phyloP scores from a whole-genome alignment of 2,329 filamentous ascomycete species.

The Didymella pinodella region DNA sequence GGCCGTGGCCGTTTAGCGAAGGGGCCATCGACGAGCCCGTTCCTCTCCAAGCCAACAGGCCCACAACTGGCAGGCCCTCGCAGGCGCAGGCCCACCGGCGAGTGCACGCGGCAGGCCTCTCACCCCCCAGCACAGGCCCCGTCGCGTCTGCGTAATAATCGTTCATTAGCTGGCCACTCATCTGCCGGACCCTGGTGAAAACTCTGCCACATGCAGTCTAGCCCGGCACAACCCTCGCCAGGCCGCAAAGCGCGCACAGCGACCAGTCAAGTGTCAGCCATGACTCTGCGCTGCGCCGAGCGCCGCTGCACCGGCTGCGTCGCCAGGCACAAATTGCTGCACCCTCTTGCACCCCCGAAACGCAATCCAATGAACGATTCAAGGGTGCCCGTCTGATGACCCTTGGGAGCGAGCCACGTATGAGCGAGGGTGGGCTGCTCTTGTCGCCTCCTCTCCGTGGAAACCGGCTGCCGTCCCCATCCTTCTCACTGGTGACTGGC shows the following conservation, averaged over 20 bases:
- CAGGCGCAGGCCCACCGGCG: background rate
- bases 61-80: conserved; percentile 3
- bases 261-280: conserved; percentile 19
- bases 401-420: conserved; percentile 42
- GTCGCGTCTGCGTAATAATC: conserved; percentile 28
- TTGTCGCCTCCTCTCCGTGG: conserved; percentile 25
- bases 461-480: conserved; percentile 27
- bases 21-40: conserved; percentile 19
- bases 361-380: conserved; percentile 35
- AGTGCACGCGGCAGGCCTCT: conserved; percentile 2
- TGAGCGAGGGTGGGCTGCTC: conserved; percentile 20
- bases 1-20: conserved; percentile 30
- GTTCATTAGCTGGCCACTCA: conserved; percentile 35
- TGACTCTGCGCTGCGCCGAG: conserved; percentile 29
- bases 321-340: conserved; percentile 40
- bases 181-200: conserved; percentile 25
- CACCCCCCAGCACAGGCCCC: conserved; percentile 8
- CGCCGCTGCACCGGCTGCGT: conserved; percentile 28
- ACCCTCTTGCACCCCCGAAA: conserved; percentile 25
- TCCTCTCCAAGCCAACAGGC: conserved; percentile 10
- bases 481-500: conserved; percentile 20
- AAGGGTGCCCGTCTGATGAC: conserved; percentile 34
- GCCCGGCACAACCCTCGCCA: conserved; percentile 27
- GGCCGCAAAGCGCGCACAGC: conserved; percentile 28
- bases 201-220: conserved; percentile 34